Conservation (phyloP, 1,284 basidiomycete genomes). For the Malassezia restricta region DNA sequence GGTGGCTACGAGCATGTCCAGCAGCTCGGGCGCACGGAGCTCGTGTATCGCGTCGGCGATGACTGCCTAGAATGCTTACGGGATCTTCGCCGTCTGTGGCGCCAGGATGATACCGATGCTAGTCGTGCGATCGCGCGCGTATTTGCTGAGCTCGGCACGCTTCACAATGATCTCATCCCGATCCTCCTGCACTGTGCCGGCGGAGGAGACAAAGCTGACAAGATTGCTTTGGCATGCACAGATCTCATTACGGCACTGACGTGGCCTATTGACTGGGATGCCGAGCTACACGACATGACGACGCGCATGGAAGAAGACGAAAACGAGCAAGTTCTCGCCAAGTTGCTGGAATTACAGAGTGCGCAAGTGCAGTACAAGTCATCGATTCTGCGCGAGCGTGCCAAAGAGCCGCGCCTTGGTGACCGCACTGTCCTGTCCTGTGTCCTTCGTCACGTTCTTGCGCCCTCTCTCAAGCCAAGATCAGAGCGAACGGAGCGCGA, state of each 20-base stretch:
- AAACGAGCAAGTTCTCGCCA: constrained; percentile 17
- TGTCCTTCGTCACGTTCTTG: constrained; percentile 33
- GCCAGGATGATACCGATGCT: constrained; percentile 38
- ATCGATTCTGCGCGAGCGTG: constrained; percentile 28
- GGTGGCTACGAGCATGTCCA: constrained; percentile 38
- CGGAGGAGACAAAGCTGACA: constrained; percentile 23
- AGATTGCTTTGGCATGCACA: constrained; percentile 41
- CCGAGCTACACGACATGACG: constrained; percentile 32
- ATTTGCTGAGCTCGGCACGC: constrained; percentile 36
- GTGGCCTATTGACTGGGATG: constrained; percentile 40
- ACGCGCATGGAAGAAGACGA: constrained; percentile 26
- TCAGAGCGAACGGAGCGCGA: constrained; percentile 32
- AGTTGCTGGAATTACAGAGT: constrained; percentile 25
- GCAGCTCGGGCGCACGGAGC: constrained; percentile 13
- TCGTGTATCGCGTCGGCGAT: constrained; percentile 30
- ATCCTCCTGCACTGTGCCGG: constrained; percentile 40
- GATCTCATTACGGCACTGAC: constrained; percentile 45
- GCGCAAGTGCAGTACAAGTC: constrained; percentile 41
- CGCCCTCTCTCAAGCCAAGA: constrained; percentile 38
- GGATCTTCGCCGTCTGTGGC: constrained; percentile 39
- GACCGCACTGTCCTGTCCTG: constrained; percentile 28
- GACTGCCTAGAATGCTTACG: constrained; percentile 37
- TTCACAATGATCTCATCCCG: constrained; percentile 40
- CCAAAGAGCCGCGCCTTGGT: constrained; percentile 15
- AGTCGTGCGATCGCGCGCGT: constrained; percentile 36